Base-by-base conservation (phyloP, 1,139 yeast genomes). In the Yamadazyma pseudoaaseri region DNA sequence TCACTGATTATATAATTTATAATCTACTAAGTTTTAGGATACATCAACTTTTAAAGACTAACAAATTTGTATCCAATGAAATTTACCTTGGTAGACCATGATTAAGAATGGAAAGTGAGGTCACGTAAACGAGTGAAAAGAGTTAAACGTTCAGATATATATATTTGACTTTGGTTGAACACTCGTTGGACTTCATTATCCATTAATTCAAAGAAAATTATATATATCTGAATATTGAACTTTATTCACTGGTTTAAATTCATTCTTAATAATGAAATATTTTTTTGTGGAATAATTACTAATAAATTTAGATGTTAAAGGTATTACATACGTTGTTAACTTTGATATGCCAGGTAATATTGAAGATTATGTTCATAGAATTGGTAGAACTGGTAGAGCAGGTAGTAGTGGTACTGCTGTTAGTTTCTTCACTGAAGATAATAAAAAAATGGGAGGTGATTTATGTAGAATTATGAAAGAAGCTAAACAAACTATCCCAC, bases 331-430 rank as follows among this genome's bases (percentile, higher is more conserved):
- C 54, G 98, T 92, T 42, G 76, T 92, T 59, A 92, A 92, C 80
- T 89, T 76, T 58, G 98, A 92, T 64, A 90, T 90, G 89, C 97
- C 98, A 56, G 89, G 89, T 66, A 92, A 90, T 70, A 86, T 89
- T 59, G 98, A 92, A 71, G 97, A 92, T 70, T 92, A 92, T 63
- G 97, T 92, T 42, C 95, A 85, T 64, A 78, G 95, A 65, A 85
- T 85, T 55, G 97, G 97, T 61, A 87, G 98, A 81, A 90, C 97
- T 45, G 98, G 98, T 62, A 87, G 98, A 79, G 98, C 97, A 48
- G 97, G 97, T 63, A 81, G 87, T 45, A 73, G 76, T 43, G 98
- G 98, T 74, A 89, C 95, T 44, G 97, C 98, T 41, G 80, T 90
- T 48, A 89, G 98, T 8, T 79, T 92, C 65, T 92, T 92, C 76